Percentiles rank a stretch among this genome's conserved stretches.
Evolutionary conservation across 2,329 filamentous ascomycete genomes (phyloP).

Genomic region (Eutypella sp.): DNA sequence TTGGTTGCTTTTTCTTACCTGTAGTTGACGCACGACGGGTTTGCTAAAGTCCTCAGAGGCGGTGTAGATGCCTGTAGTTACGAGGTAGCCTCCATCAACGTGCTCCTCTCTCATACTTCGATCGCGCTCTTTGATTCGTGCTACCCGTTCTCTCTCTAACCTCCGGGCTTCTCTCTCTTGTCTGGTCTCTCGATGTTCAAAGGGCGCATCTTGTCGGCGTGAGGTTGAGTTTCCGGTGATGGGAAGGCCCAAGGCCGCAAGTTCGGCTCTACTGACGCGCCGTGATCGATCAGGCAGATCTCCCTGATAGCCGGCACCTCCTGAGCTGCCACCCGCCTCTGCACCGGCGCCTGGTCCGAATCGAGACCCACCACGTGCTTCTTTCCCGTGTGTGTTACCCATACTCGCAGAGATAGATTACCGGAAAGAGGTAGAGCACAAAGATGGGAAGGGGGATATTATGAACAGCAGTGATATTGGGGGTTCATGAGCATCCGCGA

Average conservation of each 20-base stretch:
- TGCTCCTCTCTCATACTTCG: slow-evolving; percentile 86
- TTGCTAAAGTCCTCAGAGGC: slow-evolving; percentile 94
- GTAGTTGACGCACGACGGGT: slow-evolving; percentile 77
- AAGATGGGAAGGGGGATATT: not conserved
- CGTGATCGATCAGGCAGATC: slow-evolving; percentile 19
- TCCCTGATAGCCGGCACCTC: slow-evolving; percentile 15
- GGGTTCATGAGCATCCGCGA: not conserved
- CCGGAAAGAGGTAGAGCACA: not conserved
- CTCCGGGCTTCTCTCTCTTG: slow-evolving; percentile 86
- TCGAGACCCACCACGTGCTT: slow-evolving; percentile 15
- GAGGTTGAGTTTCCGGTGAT: slow-evolving; percentile 32
- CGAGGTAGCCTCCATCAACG: slow-evolving; percentile 89
- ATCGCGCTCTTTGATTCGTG: slow-evolving; percentile 78
- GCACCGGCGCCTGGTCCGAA: slow-evolving; percentile 9
- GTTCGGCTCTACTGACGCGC: slow-evolving; percentile 38
- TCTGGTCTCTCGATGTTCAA: slow-evolving; percentile 75
- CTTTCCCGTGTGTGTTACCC: slow-evolving; percentile 23
- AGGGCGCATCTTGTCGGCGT: slow-evolving; percentile 37
- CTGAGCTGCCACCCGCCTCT: slow-evolving; percentile 16
- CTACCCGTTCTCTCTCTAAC: slow-evolving; percentile 72
- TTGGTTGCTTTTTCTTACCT: slow-evolving; percentile 56
- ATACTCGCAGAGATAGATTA: slow-evolving; percentile 6
- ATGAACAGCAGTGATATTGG: not conserved
- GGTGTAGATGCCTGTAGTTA: slow-evolving; percentile 91
- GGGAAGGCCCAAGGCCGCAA: slow-evolving; percentile 41